Base-by-base conservation (phyloP, 2,329 filamentous ascomycete species). In the Xylariaceae sp. region DNA sequence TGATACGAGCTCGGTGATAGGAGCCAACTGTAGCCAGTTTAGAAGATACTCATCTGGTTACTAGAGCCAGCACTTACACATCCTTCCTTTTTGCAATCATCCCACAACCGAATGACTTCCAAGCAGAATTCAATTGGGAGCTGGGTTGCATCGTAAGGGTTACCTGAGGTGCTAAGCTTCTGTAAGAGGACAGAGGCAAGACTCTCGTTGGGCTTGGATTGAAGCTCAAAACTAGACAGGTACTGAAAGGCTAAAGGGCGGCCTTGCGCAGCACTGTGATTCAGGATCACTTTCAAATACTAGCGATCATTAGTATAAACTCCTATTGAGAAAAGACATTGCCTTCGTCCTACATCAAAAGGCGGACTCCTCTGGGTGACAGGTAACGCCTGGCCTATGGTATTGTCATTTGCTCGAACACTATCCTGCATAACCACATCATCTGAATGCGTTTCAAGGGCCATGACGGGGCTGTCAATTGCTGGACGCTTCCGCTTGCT, bases 141-240 rank as follows among this genome's bases (percentile, higher is more conserved):
- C 66, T 73, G 82, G 71, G 73, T 76, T 42, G 74, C 81, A 54
- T 74, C 78, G 47, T 66, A 74, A 49, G 68, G 74, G 40, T 72
- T 77, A 45, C 81, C 81, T 57, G 85, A 77, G 5, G 77, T 67
- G 0, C 86, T 82, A n/a, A 93, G 72, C 37, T 81, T 81, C 58
- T 89, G 84, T 47, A 90, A 81, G 24, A 92, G 81, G 18, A 86
- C 76, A 3, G 88, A 83, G 0, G 88, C 83, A 6, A 92, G 76
- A 0, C 84, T 86, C 39, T 79, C 79, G 1, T 73, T 69, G 1
- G 81, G 79, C n/a, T 83, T 75, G 0, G 88, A 88, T 1, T 87
- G 85, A 47, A 91, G 85, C 3, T 76, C 69, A 67, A 85, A 84
- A 40, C 81, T 82, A 6, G 85, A 80, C 13, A 93, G 75, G 2